Base-by-base conservation (phyloP, 2,329 filamentous ascomycete genomes). In the Cladobotryum mycophilum region DNA sequence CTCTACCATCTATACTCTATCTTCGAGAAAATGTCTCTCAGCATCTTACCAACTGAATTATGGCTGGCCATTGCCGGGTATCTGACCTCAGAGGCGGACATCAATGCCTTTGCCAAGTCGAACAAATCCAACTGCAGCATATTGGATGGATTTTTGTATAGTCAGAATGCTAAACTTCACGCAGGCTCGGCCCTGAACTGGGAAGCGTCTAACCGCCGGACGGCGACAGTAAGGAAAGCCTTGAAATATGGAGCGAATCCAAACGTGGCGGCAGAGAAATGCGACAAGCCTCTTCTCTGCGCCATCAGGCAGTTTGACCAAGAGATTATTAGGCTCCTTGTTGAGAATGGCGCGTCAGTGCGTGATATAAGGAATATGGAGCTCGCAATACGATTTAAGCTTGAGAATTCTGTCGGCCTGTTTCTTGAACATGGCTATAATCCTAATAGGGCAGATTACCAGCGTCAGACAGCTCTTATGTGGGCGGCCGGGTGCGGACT, bases 191-290 rank as follows among this genome's bases (percentile, higher is more conserved):
- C 41, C 30, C 46, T 52, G 2, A 2, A 17, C 8, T 52, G 50
- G 50, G 50, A 46, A n/a, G 36, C 46, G 5, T 15, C 5, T 13
- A 25, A 17, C 2, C 35, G 25, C 12, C 43, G 7, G 25, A 6
- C 25, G 5, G 25, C 15, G 3, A 45, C 41, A 2, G 46, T 17
- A 22, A 36, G 20, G 13, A 45, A 45, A 2, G 40, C 46, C 3
- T n/a, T 52, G 25, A 13, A 30, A 14, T 33, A 49, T 18, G 50
- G 50, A 7, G 50, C 50, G 2, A 13, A 45, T 14, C 50, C 41
- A 14, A 40, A 49, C 34, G 12, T 25, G 11, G 2, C 12, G 1
- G 8, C 20, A 37, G 33, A 18, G 2, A 25, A 17, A n/a, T 15
- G 38, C 3, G 30, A 34, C 3, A 15, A 12, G n/a, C 33, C 41